Evolutionary conservation across 768 basidiomycete species (phyloP), one percentile per base, ranked within the genome.

Genomic region (Naganishia friedmannii): DNA sequence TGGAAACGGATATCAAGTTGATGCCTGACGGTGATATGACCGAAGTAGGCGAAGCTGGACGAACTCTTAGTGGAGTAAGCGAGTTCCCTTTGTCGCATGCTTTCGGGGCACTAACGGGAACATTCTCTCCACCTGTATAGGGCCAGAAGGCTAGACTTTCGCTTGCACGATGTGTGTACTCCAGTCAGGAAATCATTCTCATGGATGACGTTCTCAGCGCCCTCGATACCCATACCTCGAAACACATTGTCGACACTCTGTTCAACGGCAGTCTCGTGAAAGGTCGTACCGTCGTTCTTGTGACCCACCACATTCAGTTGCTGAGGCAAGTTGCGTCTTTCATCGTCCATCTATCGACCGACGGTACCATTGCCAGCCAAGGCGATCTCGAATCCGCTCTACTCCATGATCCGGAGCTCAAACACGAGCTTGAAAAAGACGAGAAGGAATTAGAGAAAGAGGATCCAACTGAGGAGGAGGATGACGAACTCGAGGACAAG

Each of bases 1-100:
- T 86, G n/a, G 79, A 82, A 58, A 83, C 83, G n/a, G 86, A 86
- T 72, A 75, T 86, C 6, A 80, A 76, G 32, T 73, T 86, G 31
- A 84, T 86, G 68, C 83, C 84, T 42, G 88, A 88, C 29, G 88
- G 88, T 0, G 89, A 89, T 75, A 74, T 83, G 45, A 89, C 88
- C 10, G 88, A 90, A 80, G 86, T 89, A 31, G 88, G 89, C 7
- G 88, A 90, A 77, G 88, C 87, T 74, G 88, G 88, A 0, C 76
- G 87, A 9, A 89, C 58, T 34, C 68, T 60, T 3, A 63, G 26
- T 32, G 39, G 37, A 53, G 37, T 55, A 19, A 6, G 53, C 32
- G 65, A 51, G 0, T 39, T 51, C 48, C 23, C 48, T 7, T 5
- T n/a, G 3, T 4, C 48, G 13, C 23, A 51, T 86, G 76, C 75